These are phyloP conservation scores for Aspergillus jensenii DNA, from an alignment of 2,329 filamentous ascomycete species.

Conservation along the genomic window DNA sequence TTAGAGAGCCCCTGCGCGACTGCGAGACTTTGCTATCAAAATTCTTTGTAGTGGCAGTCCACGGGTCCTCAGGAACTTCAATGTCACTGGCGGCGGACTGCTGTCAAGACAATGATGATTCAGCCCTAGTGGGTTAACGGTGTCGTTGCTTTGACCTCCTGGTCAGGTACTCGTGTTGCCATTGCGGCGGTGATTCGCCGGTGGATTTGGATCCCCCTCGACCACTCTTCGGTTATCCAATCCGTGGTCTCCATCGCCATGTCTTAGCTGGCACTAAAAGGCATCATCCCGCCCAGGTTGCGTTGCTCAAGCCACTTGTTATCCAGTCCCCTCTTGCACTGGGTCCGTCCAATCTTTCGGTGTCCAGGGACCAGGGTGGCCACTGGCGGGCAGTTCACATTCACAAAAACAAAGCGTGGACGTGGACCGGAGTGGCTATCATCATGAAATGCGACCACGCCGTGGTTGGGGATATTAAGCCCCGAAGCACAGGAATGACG, in stretches of 20 bases:
- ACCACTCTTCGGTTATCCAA: constrained; percentile 21
- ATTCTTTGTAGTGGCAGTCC: too few species aligned
- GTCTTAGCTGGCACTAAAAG: constrained; percentile 23
- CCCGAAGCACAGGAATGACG: not conserved
- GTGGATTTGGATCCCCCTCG: constrained; percentile 11
- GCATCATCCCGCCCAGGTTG: constrained; percentile 32
- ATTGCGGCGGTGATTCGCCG: constrained; percentile 16
- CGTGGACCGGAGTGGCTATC: not conserved
- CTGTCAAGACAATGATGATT: not conserved
- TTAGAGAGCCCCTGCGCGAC: not conserved
- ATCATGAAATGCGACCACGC: not conserved
- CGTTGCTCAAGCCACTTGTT: constrained; percentile 21
- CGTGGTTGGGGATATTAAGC: not conserved
- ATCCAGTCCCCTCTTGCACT: constrained; percentile 13
- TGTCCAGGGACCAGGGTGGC: constrained; percentile 9
- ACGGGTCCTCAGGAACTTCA: too few species aligned
- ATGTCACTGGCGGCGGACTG: too few species aligned
- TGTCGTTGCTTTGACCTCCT: constrained; percentile 11
- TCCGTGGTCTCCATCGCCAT: constrained; percentile 17
- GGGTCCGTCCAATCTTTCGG: constrained; percentile 26
- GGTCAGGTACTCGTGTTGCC: constrained; percentile 17
- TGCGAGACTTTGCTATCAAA: too few species aligned
- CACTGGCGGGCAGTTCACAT: not conserved
- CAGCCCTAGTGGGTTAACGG: constrained; percentile 7
- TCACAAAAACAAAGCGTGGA: not conserved